Percentiles rank a stretch among this genome's conserved stretches.
Evolutionary conservation across 768 basidiomycete species (phyloP).

Genomic region (Kondoa malvinella): DNA sequence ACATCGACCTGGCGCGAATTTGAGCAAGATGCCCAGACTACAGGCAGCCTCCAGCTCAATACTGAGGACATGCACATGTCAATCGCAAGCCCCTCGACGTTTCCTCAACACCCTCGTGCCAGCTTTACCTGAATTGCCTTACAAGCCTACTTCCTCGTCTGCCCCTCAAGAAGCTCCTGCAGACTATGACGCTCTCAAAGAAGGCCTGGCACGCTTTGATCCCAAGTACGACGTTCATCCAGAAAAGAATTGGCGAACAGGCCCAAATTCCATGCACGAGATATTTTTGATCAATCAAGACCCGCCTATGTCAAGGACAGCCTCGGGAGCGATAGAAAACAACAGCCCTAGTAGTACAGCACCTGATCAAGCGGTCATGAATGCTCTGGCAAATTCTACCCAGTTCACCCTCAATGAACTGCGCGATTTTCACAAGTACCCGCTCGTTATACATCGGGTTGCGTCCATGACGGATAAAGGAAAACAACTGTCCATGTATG

Average conservation of each 20-base stretch:
- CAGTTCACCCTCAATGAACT: constrained; percentile 29
- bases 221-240: neutral
- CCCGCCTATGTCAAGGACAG: neutral
- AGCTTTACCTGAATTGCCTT: neutral
- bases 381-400: neutral
- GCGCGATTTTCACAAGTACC: constrained; percentile 31
- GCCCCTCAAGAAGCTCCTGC: neutral
- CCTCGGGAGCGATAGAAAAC: too few species aligned
- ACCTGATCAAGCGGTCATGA: neutral
- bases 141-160: neutral
- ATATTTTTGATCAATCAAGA: neutral
- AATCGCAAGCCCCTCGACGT: too few species aligned
- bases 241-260: neutral
- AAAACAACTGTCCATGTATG: constrained; percentile 50
- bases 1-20: too few species aligned
- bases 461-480: constrained; percentile 89
- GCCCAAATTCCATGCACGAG: neutral
- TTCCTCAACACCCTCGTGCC: neutral
- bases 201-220: neutral
- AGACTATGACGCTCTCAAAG: neutral
- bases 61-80: neutral
- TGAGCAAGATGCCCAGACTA: neutral
- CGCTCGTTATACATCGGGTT: constrained; percentile 39
- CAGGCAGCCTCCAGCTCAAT: neutral
- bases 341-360: too few species aligned